Evolutionary conservation across 192 early-diverging fungal genomes (phyloP), one percentile per base, ranked within the genome.

Genomic region (Linnemannia schmuckeri): DNA sequence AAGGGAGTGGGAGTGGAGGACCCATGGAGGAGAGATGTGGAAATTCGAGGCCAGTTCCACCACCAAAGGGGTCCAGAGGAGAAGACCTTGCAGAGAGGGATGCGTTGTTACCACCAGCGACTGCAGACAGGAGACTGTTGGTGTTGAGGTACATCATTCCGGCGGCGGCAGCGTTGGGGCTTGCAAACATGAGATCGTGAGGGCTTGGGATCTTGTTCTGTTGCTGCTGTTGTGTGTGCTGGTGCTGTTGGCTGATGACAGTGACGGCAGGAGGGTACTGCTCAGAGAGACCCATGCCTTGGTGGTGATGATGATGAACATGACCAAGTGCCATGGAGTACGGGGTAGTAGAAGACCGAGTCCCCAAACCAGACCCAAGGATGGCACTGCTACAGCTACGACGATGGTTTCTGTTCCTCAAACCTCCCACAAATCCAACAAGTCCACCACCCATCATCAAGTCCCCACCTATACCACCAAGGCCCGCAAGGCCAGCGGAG

Each of bases 331-430:
- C 55, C 38, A 37, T 37, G 1, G 33, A 70, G 69, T 22, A 38
- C 1, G 70, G 20, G 17, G 70, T 66, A 8, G 61, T 66, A 33
- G 61, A 30, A 13, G 61, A 66, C n/a, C 61, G 61, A 4, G 61
- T 66, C 9, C 61, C 61, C 7, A 66, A 13, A 66, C 61, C 61
- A 12, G 61, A 66, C 4, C 61, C 61, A 30, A 66, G 61, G 61
- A 55, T 75, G 54, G 47, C 44, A 22, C 52, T 57, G 27, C 74
- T 75, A 37, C 52, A 54, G 35, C 74, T 75, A 12, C 74, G 40
- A 30, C 42, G 40, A 46, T 66, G 61, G 61, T 30, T 66, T 10
- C 61, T 33, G 27, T 33, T 66, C 61, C 61, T 66, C 27, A 66
- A 12, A 33, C 61, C 27, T 66, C 61, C 27, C 3, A 15, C 13